phyloP scores from a whole-genome alignment of 306 rosid genomes.

The Acacia acuminata region DNA sequence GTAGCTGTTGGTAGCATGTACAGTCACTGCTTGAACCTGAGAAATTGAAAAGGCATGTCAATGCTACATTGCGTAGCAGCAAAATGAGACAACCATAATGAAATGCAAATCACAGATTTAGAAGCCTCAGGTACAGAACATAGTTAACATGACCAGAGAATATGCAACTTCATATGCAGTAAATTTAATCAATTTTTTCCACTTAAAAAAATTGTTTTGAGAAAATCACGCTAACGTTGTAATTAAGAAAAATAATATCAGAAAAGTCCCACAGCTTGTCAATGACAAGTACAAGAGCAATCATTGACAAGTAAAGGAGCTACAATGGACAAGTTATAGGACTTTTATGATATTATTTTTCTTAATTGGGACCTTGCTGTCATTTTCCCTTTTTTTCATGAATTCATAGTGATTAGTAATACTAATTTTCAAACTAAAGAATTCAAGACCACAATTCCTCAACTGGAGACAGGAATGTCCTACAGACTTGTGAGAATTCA shows the following conservation, averaged over 20 bases:
- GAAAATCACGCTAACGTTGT: too few relatives aligned
- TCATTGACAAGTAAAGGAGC: too few relatives aligned
- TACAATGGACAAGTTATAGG: too few relatives aligned
- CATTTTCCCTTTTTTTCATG: background rate
- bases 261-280: too few relatives aligned
- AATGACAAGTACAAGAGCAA: too few relatives aligned
- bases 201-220: background rate
- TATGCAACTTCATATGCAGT: background rate
- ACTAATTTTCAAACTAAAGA: background rate
- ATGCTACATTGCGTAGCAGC: background rate
- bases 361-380: too few relatives aligned
- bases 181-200: background rate
- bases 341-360: too few relatives aligned
- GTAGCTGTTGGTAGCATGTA: constrained; percentile 92
- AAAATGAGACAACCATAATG: background rate
- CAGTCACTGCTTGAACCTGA: constrained; percentile 98
- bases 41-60: constrained; percentile 17
- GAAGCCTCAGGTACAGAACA: background rate
- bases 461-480: background rate
- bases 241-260: too few relatives aligned
- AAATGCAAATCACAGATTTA: background rate
- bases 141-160: background rate
- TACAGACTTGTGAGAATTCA: background rate
- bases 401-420: background rate
- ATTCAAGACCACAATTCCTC: background rate